phyloP scores from a whole-genome alignment of 495 filamentous ascomycete species.

The Daldinia bambusicola region DNA sequence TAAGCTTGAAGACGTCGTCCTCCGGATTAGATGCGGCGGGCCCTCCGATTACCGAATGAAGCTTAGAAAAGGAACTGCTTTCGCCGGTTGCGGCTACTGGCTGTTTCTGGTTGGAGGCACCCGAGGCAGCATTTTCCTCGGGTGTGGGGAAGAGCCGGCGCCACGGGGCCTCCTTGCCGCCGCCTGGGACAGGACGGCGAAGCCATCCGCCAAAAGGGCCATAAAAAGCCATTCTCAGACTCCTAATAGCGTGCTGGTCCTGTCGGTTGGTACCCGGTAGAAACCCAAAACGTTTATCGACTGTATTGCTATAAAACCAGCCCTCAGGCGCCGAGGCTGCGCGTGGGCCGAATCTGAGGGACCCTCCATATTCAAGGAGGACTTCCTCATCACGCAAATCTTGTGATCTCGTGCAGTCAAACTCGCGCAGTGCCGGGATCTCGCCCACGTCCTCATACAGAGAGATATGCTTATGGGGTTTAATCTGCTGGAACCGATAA shows the following conservation, averaged over 20 bases:
- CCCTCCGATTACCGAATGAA: background rate
- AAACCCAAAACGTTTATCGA: background rate
- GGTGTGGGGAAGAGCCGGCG: background rate
- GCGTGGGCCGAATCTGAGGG: too few species aligned
- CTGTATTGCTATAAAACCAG: background rate
- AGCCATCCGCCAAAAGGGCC: background rate
- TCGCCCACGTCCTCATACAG: background rate
- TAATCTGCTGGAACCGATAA: constrained; percentile 18
- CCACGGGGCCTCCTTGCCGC: background rate
- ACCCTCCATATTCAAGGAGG: too few species aligned
- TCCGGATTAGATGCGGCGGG: background rate
- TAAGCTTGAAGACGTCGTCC: background rate
- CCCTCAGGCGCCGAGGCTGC: background rate
- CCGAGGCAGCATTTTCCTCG: background rate
- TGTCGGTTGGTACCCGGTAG: background rate
- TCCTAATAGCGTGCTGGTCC: too few species aligned
- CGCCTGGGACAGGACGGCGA: background rate
- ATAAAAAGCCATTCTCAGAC: background rate
- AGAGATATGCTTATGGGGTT: constrained; percentile 5
- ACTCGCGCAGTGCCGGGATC: too few species aligned
- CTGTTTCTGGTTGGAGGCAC: background rate
- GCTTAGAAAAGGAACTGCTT: background rate
- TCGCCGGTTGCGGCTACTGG: background rate
- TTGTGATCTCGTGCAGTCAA: too few species aligned
- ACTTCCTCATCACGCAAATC: too few species aligned